These are phyloP conservation scores for Talaromyces stipitatus DNA, from an alignment of 495 filamentous ascomycete species.

Conservation along the genomic window DNA sequence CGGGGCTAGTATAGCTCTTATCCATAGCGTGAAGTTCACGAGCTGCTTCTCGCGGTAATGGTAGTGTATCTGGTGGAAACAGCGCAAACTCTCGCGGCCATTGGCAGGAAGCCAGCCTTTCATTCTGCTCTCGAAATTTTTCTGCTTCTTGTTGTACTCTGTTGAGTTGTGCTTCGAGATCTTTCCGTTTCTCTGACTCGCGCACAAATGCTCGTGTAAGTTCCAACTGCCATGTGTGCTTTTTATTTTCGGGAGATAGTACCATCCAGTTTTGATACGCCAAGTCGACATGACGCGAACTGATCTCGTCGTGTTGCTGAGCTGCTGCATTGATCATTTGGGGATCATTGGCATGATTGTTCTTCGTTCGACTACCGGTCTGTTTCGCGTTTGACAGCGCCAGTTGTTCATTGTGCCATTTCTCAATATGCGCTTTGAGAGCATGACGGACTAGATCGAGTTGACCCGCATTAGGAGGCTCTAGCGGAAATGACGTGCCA, in stretches of 20 bases:
- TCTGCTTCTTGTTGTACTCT: slow-evolving; percentile 60
- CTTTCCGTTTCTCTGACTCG: slow-evolving; percentile 59
- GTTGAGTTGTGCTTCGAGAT: slow-evolving; percentile 53
- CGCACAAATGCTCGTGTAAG: slow-evolving; percentile 62
- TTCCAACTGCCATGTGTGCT: slow-evolving; percentile 71
- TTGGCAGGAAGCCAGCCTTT: slow-evolving; percentile 58
- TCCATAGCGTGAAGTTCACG: slow-evolving; percentile 32
- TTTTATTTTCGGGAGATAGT: slow-evolving; percentile 45
- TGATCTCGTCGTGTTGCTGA: slow-evolving; percentile 52
- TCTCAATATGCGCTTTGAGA: slow-evolving; percentile 55
- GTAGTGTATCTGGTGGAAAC: slow-evolving; percentile 55
- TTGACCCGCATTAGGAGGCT: slow-evolving; percentile 61
- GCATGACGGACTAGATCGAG: slow-evolving; percentile 59
- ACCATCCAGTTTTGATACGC: slow-evolving; percentile 65
- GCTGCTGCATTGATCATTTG: slow-evolving; percentile 39
- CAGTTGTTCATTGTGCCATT: slow-evolving; percentile 46
- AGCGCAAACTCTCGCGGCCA: slow-evolving; percentile 65
- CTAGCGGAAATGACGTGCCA: slow-evolving; percentile 64
- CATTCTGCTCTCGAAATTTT: slow-evolving; percentile 62
- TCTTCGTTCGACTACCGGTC: slow-evolving; percentile 17
- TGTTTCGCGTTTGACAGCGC: slow-evolving; percentile 17
- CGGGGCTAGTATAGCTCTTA: slow-evolving; percentile 23
- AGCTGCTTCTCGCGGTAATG: slow-evolving; percentile 42
- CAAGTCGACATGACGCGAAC: slow-evolving; percentile 55
- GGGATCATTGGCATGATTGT: slow-evolving; percentile 21